Percentiles rank a stretch among this genome's conserved stretches.
These are phyloP conservation scores for Pythium phragmiticola DNA, from an alignment of 352 stramenopile genomes.

Conservation along the genomic window DNA sequence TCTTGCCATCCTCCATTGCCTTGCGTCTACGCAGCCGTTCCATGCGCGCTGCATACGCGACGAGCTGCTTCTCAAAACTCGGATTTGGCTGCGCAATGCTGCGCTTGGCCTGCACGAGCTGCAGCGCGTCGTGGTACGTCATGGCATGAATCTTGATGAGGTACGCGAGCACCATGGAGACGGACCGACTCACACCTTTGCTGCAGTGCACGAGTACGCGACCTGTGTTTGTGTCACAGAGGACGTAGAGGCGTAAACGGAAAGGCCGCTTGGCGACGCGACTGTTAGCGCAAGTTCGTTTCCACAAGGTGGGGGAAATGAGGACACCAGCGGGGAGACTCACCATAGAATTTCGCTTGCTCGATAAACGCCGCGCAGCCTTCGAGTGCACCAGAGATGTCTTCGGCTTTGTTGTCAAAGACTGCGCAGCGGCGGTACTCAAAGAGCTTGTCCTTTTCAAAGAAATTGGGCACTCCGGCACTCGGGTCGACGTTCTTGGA, in stretches of 20 bases:
- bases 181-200: conserved; percentile 89
- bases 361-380: conserved; percentile 90
- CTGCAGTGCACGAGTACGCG: conserved; percentile 91
- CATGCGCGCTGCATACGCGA: conserved; percentile 51
- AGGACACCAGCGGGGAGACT: conserved; percentile 1
- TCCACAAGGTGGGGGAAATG: neutral
- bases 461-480: conserved; percentile 90
- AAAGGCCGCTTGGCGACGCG: conserved; percentile 15
- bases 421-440: conserved; percentile 84
- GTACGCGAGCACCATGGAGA: conserved; percentile 89
- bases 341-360: conserved; percentile 90
- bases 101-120: conserved; percentile 50
- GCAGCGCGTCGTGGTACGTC: conserved; percentile 63
- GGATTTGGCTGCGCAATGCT: conserved; percentile 71
- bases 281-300: neutral
- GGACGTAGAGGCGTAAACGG: neutral
- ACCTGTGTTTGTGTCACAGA: conserved; percentile 29
- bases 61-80: conserved; percentile 64
- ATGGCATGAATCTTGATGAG: conserved; percentile 85
- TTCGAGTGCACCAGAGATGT: conserved; percentile 81
- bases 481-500: conserved; percentile 75
- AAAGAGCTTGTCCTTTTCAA: conserved; percentile 83
- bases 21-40: conserved; percentile 28
- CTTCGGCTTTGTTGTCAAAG: conserved; percentile 90
- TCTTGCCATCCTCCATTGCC: neutral